Percentiles rank a stretch among this genome's conserved stretches.
These are phyloP conservation scores for Globisporangium emineosum DNA, from an alignment of 352 stramenopile genomes.

Conservation along the genomic window DNA sequence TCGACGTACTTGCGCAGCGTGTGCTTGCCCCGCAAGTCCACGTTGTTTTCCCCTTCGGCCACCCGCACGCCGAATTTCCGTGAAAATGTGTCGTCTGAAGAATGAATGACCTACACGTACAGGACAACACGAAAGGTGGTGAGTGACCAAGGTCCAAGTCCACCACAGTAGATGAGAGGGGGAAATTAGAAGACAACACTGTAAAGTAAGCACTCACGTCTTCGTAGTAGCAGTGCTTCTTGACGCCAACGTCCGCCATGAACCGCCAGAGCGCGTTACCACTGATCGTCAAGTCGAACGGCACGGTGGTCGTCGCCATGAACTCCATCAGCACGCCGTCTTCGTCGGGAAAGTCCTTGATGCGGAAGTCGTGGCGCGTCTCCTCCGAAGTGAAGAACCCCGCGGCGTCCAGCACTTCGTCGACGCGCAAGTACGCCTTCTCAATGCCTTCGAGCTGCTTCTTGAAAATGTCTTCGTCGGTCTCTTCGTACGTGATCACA, in stretches of 20 bases:
- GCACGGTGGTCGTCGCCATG: constrained; percentile 14
- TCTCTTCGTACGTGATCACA: constrained; percentile 12
- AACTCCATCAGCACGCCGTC: constrained; percentile 22
- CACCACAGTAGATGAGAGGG: no score
- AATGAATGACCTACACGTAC: not conserved
- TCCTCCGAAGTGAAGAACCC: constrained; percentile 5
- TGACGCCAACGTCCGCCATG: constrained; percentile 16
- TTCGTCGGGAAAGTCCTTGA: constrained; percentile 15
- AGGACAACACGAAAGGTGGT: no score
- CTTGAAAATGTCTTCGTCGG: constrained; percentile 10
- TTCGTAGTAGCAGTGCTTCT: constrained; percentile 21
- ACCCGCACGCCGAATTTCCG: constrained; percentile 12
- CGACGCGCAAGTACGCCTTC: constrained; percentile 5
- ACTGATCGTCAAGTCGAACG: constrained; percentile 9
- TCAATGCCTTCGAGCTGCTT: constrained; percentile 6
- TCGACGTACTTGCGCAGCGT: constrained; percentile 38
- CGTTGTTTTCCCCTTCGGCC: constrained; percentile 17
- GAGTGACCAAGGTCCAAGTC: no score
- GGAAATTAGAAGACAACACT: no score
- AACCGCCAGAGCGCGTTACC: constrained; percentile 22
- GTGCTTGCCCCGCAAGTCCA: constrained; percentile 40
- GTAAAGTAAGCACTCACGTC: no score
- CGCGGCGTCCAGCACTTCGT: constrained; percentile 2
- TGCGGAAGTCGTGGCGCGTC: constrained; percentile 9
- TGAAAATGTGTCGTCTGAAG: constrained; percentile 7